Percentiles rank a stretch among this genome's conserved stretches.
Conservation (phyloP, 768 basidiomycete species). For the Cyclocybe aegerita region DNA sequence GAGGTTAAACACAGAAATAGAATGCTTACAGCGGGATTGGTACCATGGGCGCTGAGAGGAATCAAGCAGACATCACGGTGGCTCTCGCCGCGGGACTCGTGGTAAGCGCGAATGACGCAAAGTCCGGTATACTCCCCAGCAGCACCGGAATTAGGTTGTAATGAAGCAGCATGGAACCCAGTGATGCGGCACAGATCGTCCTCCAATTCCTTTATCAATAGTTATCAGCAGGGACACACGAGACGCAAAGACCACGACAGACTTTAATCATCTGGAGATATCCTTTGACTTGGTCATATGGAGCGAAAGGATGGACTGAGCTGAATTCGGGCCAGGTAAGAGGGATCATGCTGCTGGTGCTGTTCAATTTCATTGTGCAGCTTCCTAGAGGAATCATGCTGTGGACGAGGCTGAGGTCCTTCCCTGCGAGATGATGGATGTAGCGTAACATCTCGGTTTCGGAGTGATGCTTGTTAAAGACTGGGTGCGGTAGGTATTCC, state of each 20-base stretch:
- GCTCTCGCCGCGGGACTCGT: slow-evolving; percentile 81
- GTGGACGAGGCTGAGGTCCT: slow-evolving; percentile 93
- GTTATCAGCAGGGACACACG: background rate
- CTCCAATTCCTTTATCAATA: slow-evolving; percentile 72
- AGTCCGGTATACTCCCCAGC: slow-evolving; percentile 98
- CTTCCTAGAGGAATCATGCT: slow-evolving; percentile 96
- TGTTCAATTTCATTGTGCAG: slow-evolving; percentile 98
- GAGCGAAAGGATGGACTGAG: slow-evolving; percentile 90
- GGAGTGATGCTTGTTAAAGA: slow-evolving; percentile 96
- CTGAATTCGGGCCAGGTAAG: slow-evolving; percentile 94
- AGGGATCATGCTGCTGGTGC: slow-evolving; percentile 96
- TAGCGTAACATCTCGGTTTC: slow-evolving; percentile 99
- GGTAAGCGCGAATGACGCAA: slow-evolving; percentile 91
- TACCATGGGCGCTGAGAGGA: slow-evolving; percentile 95
- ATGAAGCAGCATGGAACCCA: slow-evolving; percentile 92
- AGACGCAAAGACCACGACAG: slow-evolving; percentile 1
- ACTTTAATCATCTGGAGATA: slow-evolving; percentile 83
- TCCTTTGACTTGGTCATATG: slow-evolving; percentile 84
- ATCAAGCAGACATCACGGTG: slow-evolving; percentile 92
- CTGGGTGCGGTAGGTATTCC: slow-evolving; percentile 77
- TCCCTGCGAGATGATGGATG: slow-evolving; percentile 89
- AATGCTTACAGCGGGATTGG: slow-evolving; percentile 86
- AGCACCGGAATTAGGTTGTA: slow-evolving; percentile 99
- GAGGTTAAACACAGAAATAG: background rate
- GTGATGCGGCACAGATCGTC: slow-evolving; percentile 90